These are phyloP conservation scores for Lecanicillium sp. DNA, from an alignment of 2,329 filamentous ascomycete species.

Conservation along the genomic window DNA sequence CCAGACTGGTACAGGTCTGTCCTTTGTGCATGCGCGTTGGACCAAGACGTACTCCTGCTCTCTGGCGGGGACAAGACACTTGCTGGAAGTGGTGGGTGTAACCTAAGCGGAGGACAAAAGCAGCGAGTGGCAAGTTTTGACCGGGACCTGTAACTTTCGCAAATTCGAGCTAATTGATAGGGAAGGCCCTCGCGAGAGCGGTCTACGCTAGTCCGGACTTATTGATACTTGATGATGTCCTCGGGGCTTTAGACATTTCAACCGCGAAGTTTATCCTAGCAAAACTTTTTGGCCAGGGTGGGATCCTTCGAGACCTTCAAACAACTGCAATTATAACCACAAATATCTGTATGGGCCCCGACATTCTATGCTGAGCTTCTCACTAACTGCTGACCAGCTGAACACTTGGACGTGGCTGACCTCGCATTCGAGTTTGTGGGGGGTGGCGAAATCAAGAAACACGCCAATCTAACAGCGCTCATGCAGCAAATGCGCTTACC, in stretches of 20 bases:
- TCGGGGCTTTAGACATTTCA: constrained; percentile 4
- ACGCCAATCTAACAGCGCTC: too few relatives aligned
- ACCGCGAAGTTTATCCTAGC: constrained; percentile 10
- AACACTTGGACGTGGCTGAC: too few relatives aligned
- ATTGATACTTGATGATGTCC: constrained; percentile 71
- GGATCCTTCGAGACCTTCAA: constrained; percentile 11
- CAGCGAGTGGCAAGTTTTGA: constrained; percentile 17
- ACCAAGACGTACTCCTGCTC: constrained; percentile 33
- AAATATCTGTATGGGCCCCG: constrained; percentile 1
- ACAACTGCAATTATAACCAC: constrained; percentile 11
- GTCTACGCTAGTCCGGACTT: constrained; percentile 86
- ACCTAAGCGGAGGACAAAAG: constrained; percentile 15
- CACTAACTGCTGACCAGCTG: constrained; percentile 10
- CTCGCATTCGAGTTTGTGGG: too few relatives aligned
- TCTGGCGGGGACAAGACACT: constrained; percentile 7
- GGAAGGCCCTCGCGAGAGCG: constrained; percentile 58
- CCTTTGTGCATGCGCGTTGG: constrained; percentile 5
- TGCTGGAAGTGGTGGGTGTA: constrained; percentile 11
- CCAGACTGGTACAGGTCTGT: constrained; percentile 7
- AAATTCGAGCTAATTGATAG: too few relatives aligned
- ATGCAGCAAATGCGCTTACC: too few relatives aligned
- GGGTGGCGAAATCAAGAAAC: too few relatives aligned
- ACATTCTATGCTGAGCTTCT: constrained; percentile 6
- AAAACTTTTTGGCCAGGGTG: constrained; percentile 11
- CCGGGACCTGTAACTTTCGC: too few relatives aligned